A percentile compares a stretch with the other conserved stretches of the same genome.
Evolutionary conservation across 2,329 filamentous ascomycete species (phyloP).

Genomic region (Ophiostoma tasmaniense): DNA sequence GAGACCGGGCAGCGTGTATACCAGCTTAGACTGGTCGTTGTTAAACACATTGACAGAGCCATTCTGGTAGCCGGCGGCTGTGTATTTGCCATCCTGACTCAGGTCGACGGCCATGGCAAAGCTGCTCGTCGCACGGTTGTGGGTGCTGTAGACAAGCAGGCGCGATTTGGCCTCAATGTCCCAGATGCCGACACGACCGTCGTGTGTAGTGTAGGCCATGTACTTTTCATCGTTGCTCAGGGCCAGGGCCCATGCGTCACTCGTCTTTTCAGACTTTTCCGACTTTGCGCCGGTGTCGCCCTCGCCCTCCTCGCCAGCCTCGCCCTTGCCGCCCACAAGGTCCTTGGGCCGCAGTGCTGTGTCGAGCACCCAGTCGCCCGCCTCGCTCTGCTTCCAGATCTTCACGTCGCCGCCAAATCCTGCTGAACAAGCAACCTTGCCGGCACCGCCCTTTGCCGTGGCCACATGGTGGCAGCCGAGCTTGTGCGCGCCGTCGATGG

Average conservation of each 20-base stretch:
- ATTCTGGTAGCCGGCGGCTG: constrained; percentile 87
- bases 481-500: constrained; percentile 69
- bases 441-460: constrained; percentile 51
- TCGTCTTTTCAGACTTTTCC: constrained; percentile 25
- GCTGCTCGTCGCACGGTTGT: constrained; percentile 53
- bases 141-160: constrained; percentile 56
- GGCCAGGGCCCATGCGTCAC: constrained; percentile 79
- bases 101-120: constrained; percentile 87
- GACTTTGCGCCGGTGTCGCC: not conserved
- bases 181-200: constrained; percentile 87
- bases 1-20: constrained; percentile 78
- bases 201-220: constrained; percentile 78
- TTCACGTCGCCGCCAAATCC: constrained; percentile 87
- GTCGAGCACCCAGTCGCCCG: constrained; percentile 45
- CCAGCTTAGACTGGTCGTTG: constrained; percentile 76
- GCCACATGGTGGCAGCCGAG: constrained; percentile 87
- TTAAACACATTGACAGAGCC: constrained; percentile 91
- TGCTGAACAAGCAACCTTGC: constrained; percentile 66
- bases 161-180: constrained; percentile 49
- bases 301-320: constrained; percentile 35
- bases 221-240: constrained; percentile 77
- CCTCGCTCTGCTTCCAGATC: constrained; percentile 61
- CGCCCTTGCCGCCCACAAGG: constrained; percentile 27
- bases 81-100: constrained; percentile 69
- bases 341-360: constrained; percentile 35